A percentile compares a stretch with the other conserved stretches of the same genome.
These are phyloP conservation scores for Cercospora sp. DNA, from an alignment of 2,329 filamentous ascomycete species.

Conservation along the genomic window DNA sequence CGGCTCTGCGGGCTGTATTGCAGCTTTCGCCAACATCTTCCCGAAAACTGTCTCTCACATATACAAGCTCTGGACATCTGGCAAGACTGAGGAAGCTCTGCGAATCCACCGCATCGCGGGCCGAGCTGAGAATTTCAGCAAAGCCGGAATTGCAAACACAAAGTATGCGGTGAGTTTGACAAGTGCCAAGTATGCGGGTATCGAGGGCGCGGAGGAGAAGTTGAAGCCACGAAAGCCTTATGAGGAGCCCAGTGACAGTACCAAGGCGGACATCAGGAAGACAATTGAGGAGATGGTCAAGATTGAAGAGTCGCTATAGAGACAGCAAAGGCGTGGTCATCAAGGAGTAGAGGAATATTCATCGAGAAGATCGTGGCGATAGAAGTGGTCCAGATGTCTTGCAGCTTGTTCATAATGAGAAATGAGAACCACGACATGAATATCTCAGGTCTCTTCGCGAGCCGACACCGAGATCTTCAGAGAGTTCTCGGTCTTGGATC, in stretches of 20 bases:
- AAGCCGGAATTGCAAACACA: slow-evolving; percentile 63
- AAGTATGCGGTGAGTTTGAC: slow-evolving; percentile 65
- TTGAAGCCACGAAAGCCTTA: slow-evolving; percentile 65
- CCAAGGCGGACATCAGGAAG: slow-evolving; percentile 47
- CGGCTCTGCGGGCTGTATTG: slow-evolving; percentile 58
- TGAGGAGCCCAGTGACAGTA: slow-evolving; percentile 47
- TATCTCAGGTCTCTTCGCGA: background rate
- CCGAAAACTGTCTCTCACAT: slow-evolving; percentile 56
- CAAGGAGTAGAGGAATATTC: background rate
- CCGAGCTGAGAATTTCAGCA: slow-evolving; percentile 63
- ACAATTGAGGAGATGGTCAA: slow-evolving; percentile 46
- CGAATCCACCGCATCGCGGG: slow-evolving; percentile 60
- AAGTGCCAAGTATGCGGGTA: slow-evolving; percentile 60
- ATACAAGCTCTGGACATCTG: slow-evolving; percentile 59
- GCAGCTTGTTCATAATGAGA: background rate
- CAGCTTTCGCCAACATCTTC: slow-evolving; percentile 58
- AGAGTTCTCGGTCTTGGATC: background rate
- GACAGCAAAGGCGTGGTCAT: background rate
- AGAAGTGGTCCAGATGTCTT: background rate
- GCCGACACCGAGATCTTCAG: background rate
- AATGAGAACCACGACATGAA: background rate
- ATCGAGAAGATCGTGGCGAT: background rate
- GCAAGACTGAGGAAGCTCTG: slow-evolving; percentile 58
- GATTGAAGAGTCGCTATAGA: slow-evolving; percentile 42
- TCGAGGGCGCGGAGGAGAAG: slow-evolving; percentile 60